Conservation (phyloP, 257 asterid genomes). For the Solanum microdontum region DNA sequence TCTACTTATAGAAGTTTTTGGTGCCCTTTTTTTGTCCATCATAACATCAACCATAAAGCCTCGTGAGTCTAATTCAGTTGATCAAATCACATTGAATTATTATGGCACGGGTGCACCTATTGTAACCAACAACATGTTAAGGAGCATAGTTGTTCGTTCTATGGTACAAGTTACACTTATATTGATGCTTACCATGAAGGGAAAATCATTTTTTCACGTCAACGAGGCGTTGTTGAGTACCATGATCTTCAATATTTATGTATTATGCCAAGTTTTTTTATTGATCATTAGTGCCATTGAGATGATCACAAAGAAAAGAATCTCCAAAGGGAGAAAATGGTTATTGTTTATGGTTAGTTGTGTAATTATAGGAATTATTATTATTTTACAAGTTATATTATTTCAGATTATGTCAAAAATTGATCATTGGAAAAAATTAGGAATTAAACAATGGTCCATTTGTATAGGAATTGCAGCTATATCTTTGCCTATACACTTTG, state of each 20-base stretch:
- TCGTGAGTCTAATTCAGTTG: neutral
- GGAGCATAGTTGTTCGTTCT: conserved; percentile 15
- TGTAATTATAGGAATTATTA: neutral
- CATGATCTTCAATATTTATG: conserved; percentile 20
- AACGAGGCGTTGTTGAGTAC: conserved; percentile 4
- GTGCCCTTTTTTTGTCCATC: conserved; percentile 18
- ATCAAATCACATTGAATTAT: neutral
- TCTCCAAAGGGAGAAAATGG: neutral
- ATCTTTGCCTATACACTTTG: conserved; percentile 17
- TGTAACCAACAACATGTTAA: conserved; percentile 18
- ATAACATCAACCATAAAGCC: neutral
- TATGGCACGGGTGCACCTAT: conserved; percentile 1
- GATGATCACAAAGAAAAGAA: neutral
- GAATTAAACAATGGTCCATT: conserved; percentile 17
- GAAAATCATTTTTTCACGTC: neutral
- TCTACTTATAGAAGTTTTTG: conserved; percentile 17
- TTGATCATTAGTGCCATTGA: conserved; percentile 18
- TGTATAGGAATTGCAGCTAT: conserved; percentile 20
- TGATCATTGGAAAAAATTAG: conserved; percentile 13
- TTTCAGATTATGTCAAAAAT: conserved; percentile 12
- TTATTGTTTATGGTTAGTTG: neutral
- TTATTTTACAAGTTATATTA: conserved; percentile 6
- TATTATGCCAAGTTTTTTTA: conserved; percentile 23
- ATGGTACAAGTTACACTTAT: conserved; percentile 14
- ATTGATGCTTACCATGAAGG: conserved; percentile 12